Conservation (phyloP, 768 basidiomycete species). For the Suillus occidentalis region DNA sequence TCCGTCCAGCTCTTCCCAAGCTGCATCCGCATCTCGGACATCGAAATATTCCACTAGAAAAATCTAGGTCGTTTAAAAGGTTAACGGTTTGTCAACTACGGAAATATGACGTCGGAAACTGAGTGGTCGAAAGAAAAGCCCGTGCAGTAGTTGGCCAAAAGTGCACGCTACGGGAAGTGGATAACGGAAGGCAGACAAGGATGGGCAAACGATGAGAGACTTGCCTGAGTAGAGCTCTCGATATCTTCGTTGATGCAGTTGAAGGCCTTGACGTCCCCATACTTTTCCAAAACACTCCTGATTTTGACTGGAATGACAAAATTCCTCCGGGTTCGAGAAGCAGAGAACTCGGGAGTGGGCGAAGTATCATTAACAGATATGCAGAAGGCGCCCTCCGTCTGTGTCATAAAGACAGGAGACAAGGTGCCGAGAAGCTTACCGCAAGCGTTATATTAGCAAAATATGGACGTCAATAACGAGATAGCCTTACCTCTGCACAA, state of each 20-base stretch:
- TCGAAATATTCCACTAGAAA: slow-evolving; percentile 73
- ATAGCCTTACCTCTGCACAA: slow-evolving; percentile 41
- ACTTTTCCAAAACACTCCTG: slow-evolving; percentile 30
- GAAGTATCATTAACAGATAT: slow-evolving; percentile 40
- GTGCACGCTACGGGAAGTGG: slow-evolving; percentile 4
- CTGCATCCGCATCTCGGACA: slow-evolving; percentile 53
- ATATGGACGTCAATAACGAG: slow-evolving; percentile 4
- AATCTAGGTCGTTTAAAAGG: slow-evolving; percentile 23
- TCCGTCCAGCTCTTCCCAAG: slow-evolving; percentile 50
- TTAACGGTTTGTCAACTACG: background rate
- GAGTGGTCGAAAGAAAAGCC: slow-evolving; percentile 7
- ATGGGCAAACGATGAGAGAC: slow-evolving; percentile 15
- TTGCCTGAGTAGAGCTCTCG: slow-evolving; percentile 28
- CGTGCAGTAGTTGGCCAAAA: slow-evolving; percentile 6
- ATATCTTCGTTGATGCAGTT: slow-evolving; percentile 25
- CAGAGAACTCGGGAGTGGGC: slow-evolving; percentile 20
- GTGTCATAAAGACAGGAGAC: slow-evolving; percentile 47
- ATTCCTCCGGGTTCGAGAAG: slow-evolving; percentile 17
- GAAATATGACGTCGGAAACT: background rate
- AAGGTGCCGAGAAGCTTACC: slow-evolving; percentile 51
- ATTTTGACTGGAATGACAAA: slow-evolving; percentile 30
- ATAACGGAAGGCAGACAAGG: background rate
- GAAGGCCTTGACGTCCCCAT: slow-evolving; percentile 33
- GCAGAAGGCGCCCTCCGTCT: slow-evolving; percentile 52
- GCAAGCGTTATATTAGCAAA: slow-evolving; percentile 12